A percentile compares a stretch with the other conserved stretches of the same genome.
Evolutionary conservation across 1,284 basidiomycete species (phyloP).

Genomic region (Rhodotorula sp.): DNA sequence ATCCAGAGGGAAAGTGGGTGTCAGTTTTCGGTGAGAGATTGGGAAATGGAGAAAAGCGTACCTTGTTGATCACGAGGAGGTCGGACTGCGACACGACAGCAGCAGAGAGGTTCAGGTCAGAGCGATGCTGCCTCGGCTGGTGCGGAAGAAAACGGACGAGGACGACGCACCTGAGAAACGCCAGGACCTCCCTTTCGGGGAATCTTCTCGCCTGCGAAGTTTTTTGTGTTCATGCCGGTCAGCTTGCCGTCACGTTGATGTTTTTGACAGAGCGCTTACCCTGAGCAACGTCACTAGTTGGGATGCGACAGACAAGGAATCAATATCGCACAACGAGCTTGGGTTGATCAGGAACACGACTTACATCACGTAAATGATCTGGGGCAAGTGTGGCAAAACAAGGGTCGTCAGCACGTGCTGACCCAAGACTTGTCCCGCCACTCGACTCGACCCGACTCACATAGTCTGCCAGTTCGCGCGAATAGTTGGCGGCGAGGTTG

Average conservation of each 20-base stretch:
- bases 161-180: constrained; percentile 61
- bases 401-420: neutral
- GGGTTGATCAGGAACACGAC: neutral
- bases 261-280: neutral
- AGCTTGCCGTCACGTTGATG: neutral
- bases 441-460: constrained; percentile 88
- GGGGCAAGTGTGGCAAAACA: neutral
- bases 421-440: constrained; percentile 51
- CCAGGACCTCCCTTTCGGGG: constrained; percentile 97
- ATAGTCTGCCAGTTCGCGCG: constrained; percentile 88
- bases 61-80: constrained; percentile 93
- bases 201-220: constrained; percentile 75
- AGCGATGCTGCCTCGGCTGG: neutral
- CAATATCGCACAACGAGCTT: too few species aligned
- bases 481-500: constrained; percentile 65
- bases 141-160: constrained; percentile 1
- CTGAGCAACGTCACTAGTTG: neutral
- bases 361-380: constrained; percentile 39
- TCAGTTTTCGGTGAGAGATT: neutral
- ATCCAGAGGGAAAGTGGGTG: neutral
- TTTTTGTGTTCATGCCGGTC: neutral
- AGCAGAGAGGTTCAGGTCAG: neutral
- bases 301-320: neutral
- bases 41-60: constrained; percentile 44
- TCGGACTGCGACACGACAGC: constrained; percentile 64